These are phyloP conservation scores for Phaseolus lunatus DNA, from an alignment of 306 rosid genomes.

Conservation along the genomic window DNA sequence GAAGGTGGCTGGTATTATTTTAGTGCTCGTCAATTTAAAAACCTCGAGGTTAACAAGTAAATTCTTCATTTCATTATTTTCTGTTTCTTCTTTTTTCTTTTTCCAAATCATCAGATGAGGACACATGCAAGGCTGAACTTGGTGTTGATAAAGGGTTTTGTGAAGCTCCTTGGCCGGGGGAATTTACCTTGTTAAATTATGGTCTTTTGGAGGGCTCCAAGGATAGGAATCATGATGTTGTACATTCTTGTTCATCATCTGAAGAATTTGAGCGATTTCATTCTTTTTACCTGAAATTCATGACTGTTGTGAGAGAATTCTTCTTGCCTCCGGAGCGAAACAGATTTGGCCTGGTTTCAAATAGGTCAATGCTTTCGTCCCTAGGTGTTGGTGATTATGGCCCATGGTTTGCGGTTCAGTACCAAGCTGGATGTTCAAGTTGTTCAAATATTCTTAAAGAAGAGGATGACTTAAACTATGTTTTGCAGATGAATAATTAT, in stretches of 20 bases:
- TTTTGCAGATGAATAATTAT: constrained; percentile 58
- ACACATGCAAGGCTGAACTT: constrained; percentile 63
- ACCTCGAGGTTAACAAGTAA: constrained; percentile 38
- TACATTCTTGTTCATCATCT: constrained; percentile 58
- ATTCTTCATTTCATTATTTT: constrained; percentile 41
- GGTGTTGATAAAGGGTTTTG: constrained; percentile 51
- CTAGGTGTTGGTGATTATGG: constrained; percentile 73
- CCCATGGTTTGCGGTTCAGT: constrained; percentile 78
- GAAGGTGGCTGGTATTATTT: constrained; percentile 92
- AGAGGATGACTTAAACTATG: constrained; percentile 69
- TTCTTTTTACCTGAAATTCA: constrained; percentile 74
- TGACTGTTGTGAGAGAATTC: constrained; percentile 70
- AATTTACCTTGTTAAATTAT: constrained; percentile 60
- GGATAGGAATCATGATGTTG: constrained; percentile 42
- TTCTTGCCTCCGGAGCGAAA: constrained; percentile 74
- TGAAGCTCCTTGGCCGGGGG: constrained; percentile 68
- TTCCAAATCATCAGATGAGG: constrained; percentile 50
- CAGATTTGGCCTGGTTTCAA: constrained; percentile 76
- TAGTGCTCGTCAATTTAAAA: constrained; percentile 47
- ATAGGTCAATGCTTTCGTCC: constrained; percentile 78
- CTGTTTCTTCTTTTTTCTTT: constrained; percentile 27
- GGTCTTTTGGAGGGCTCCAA: constrained; percentile 48
- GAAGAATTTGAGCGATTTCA: constrained; percentile 73
- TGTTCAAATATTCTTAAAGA: constrained; percentile 74
- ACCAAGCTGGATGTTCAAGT: constrained; percentile 71